These are phyloP conservation scores for Lentinula guzmanii DNA, from an alignment of 768 basidiomycete species.

Conservation along the genomic window DNA sequence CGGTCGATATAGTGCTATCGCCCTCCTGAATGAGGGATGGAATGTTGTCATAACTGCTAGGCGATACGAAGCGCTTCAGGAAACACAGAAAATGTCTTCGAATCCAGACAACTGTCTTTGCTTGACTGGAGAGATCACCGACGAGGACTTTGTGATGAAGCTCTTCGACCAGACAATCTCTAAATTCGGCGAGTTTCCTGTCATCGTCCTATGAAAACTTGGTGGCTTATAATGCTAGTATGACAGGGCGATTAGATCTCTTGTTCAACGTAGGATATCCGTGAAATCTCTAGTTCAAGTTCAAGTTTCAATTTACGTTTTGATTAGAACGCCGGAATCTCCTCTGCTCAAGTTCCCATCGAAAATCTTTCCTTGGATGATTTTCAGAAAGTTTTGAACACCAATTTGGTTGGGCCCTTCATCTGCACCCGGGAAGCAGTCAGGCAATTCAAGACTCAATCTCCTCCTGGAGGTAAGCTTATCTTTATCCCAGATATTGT, in stretches of 20 bases:
- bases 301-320: not conserved
- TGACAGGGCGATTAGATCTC: slow-evolving; percentile 59
- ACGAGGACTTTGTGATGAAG: slow-evolving; percentile 53
- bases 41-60: slow-evolving; percentile 62
- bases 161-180: slow-evolving; percentile 51
- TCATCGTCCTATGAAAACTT: not conserved
- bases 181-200: slow-evolving; percentile 43
- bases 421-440: slow-evolving; percentile 76
- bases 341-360: slow-evolving; percentile 40
- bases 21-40: slow-evolving; percentile 67
- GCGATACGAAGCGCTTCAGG: slow-evolving; percentile 48
- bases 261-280: slow-evolving; percentile 40
- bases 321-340: slow-evolving; percentile 69
- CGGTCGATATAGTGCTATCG: slow-evolving; percentile 61
- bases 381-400: slow-evolving; percentile 60
- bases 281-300: not conserved
- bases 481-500: not conserved
- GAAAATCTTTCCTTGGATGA: slow-evolving; percentile 56
- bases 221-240: slow-evolving; percentile 1
- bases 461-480: slow-evolving; percentile 59
- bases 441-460: slow-evolving; percentile 64
- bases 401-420: slow-evolving; percentile 71
- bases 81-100: slow-evolving; percentile 44
- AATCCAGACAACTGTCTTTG: slow-evolving; percentile 30
- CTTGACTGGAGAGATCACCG: slow-evolving; percentile 58